Base-by-base conservation (phyloP, 2,329 filamentous ascomycete genomes). In the Talaromyces sp. region DNA sequence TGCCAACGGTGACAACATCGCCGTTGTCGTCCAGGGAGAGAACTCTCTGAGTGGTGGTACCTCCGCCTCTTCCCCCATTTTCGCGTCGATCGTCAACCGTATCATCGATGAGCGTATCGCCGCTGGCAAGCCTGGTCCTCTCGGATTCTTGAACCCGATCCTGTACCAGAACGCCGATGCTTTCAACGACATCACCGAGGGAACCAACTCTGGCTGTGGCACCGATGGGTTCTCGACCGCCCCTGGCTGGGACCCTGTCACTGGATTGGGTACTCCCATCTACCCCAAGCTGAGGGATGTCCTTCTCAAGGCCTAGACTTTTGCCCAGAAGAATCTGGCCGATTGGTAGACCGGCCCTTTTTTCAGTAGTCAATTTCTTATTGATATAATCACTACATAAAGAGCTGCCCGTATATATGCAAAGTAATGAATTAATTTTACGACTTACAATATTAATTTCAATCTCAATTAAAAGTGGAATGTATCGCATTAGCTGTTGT, bases 61-160 rank as follows among this genome's bases (percentile, higher is more conserved):
- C 1, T 76, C 73, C 28, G 83, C 85, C 40, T 81, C 86, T 0
- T 73, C 83, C 0, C 88, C 88, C 0, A 75, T 85, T 1, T 84
- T 85, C 31, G 82, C 84, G 0, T 83, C 80, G 6, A 78, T 89
- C 56, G 75, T 90, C 42, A 78, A 83, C 1, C 79, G 89, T 5
- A 74, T 89, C 60, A 89, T 89, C 66, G 86, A 89, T 66, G 85
- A 82, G 0, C 76, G 85, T 36, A 71, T 88, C 16, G 72, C 78
- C 0, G 74, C 72, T 5, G 82, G 82, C 5, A 80, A 83, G 69
- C 68, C 78, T 9, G 57, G 57, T 0, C 71, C 78, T 0, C 72
- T 87, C 47, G 85, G 85, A 0, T 87, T 85, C 75, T 63, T 87
- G 56, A 87, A 88, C 67, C 85, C 85, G 0, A 86, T 83, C 81